A percentile compares a stretch with the other conserved stretches of the same genome.
These are phyloP conservation scores for Rhizoctonia solani DNA, from an alignment of 1,284 basidiomycete genomes.

Conservation along the genomic window DNA sequence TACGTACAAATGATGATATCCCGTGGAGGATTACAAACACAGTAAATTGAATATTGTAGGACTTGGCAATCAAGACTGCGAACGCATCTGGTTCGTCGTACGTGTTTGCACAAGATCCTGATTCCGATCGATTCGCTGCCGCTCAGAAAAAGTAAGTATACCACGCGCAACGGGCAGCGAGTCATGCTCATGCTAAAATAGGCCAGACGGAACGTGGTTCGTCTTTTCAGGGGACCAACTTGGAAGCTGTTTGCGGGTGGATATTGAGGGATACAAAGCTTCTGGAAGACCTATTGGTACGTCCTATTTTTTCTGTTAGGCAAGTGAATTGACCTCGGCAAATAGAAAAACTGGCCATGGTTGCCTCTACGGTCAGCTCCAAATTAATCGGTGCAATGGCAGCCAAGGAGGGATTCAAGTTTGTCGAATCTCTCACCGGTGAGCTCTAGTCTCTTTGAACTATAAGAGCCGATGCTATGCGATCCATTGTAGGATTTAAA, in stretches of 20 bases:
- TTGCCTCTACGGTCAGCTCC: conserved; percentile 84
- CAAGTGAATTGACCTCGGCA: conserved; percentile 1
- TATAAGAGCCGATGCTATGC: not conserved
- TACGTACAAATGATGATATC: too few relatives aligned
- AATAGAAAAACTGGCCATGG: conserved; percentile 72
- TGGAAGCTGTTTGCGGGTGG: conserved; percentile 66
- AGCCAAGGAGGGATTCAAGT: conserved; percentile 72
- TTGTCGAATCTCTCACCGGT: conserved; percentile 83
- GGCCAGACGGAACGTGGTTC: conserved; percentile 62
- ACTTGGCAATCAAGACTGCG: conserved; percentile 68
- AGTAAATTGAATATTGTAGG: too few relatives aligned
- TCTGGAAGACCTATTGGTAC: conserved; percentile 62
- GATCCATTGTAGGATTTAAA: conserved; percentile 69
- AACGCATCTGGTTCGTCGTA: conserved; percentile 56
- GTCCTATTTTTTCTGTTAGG: not conserved
- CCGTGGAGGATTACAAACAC: too few relatives aligned
- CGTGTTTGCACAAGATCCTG: conserved; percentile 84
- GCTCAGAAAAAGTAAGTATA: conserved; percentile 64
- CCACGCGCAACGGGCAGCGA: not conserved
- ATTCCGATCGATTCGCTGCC: conserved; percentile 82
- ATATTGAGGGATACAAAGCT: conserved; percentile 63
- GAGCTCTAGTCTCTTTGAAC: conserved; percentile 31
- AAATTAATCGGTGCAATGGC: conserved; percentile 84
- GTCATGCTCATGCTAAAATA: conserved; percentile 41
- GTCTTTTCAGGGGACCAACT: conserved; percentile 85